Evolutionary conservation across 768 basidiomycete genomes (phyloP).

Genomic region (Myochromella boudieri): DNA sequence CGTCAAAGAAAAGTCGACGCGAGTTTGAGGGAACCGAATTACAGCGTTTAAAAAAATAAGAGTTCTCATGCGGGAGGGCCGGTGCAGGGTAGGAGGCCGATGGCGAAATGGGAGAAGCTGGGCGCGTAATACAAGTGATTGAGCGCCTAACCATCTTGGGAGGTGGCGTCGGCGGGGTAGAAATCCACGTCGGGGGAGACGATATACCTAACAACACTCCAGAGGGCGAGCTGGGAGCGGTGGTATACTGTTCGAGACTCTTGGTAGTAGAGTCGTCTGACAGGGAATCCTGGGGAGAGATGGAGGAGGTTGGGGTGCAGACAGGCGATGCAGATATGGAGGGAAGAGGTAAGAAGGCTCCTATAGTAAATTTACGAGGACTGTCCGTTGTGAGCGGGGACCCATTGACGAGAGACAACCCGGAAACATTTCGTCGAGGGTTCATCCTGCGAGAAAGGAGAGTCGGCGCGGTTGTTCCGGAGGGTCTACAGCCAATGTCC

Average conservation of each 20-base stretch:
- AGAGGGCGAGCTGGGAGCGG: conserved; percentile 23
- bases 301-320: conserved; percentile 44
- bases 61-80: conserved; percentile 28
- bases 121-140: conserved; percentile 31
- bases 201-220: conserved; percentile 17
- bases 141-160: conserved; percentile 39
- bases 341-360: conserved; percentile 49
- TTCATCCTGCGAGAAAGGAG: conserved; percentile 12
- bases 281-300: conserved; percentile 23
- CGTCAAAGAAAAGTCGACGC: conserved; percentile 17
- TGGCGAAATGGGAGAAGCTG: conserved; percentile 32
- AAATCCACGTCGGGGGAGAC: conserved; percentile 53
- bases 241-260: conserved; percentile 16
- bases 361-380: conserved; percentile 27
- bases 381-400: conserved; percentile 8
- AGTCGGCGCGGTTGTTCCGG: conserved; percentile 7
- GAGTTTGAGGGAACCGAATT: conserved; percentile 42
- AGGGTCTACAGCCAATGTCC: conserved; percentile 5
- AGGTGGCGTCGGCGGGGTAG: conserved; percentile 60
- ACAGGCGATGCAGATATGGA: conserved; percentile 62
- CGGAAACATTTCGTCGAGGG: conserved; percentile 1
- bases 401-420: background rate
- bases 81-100: conserved; percentile 50
- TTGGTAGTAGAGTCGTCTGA: conserved; percentile 11
- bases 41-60: conserved; percentile 33